These are phyloP conservation scores for Talaromyces sp. DNA, from an alignment of 2,329 filamentous ascomycete genomes.

Conservation along the genomic window DNA sequence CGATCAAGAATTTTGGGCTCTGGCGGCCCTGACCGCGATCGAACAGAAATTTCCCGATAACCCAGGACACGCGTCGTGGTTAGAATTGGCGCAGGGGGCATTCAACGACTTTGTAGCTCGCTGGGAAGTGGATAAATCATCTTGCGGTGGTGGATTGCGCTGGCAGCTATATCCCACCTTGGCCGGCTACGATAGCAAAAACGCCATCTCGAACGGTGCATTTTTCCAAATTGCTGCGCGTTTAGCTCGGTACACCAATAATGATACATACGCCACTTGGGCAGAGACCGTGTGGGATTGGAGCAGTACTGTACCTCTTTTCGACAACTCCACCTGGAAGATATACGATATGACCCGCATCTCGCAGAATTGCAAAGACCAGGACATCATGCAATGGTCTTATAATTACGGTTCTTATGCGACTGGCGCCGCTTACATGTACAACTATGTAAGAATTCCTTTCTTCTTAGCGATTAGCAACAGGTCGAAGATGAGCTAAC, in stretches of 20 bases:
- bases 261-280: conserved; percentile 71
- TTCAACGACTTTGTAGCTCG: conserved; percentile 73
- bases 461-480: background rate
- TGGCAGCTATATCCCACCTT: conserved; percentile 80
- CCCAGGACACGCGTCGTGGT: conserved; percentile 64
- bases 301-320: conserved; percentile 50
- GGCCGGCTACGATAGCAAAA: conserved; percentile 58
- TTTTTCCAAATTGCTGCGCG: conserved; percentile 58
- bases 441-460: conserved; percentile 46
- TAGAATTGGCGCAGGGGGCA: conserved; percentile 72
- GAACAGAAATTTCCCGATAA: conserved; percentile 68
- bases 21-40: conserved; percentile 71
- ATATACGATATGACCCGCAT: conserved; percentile 42
- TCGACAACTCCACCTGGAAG: conserved; percentile 48
- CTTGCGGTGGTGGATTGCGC: conserved; percentile 70
- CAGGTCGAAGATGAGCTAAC: background rate
- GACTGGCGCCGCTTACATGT: conserved; percentile 55
- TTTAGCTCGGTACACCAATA: conserved; percentile 69
- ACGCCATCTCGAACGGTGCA: conserved; percentile 51
- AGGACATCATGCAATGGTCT: conserved; percentile 54
- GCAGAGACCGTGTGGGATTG: conserved; percentile 63
- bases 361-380: conserved; percentile 47
- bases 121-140: conserved; percentile 57
- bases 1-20: conserved; percentile 70
- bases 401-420: conserved; percentile 57